Evolutionary conservation across 2,329 filamentous ascomycete genomes (phyloP), one percentile per base, ranked within the genome.

Genomic region (Fusarium protoensiforme): DNA sequence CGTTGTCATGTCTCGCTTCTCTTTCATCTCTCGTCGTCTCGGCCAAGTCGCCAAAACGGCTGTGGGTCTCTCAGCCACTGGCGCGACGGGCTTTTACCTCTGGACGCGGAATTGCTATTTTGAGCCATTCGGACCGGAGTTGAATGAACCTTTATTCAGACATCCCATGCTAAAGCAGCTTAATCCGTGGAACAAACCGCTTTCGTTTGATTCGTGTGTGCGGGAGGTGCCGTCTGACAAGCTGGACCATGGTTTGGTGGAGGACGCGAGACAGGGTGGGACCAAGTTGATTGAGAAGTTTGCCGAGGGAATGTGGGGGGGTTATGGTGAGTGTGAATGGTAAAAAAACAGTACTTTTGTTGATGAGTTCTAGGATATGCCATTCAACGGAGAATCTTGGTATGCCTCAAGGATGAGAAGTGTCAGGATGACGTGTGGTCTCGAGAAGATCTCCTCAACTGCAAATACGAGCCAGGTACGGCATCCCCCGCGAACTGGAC

Each of bases 141-240:
- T 66, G 14, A 48, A 64, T 1, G 48, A n/a, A 14, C 51, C 70
- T 0, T 29, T 76, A 1, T 76, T 75, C 13, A 22, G 18, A 1
- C 71, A 77, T 36, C 51, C 75, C 0, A 18, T 75, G 1, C 29
- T 77, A 2, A 70, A 64, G 29, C 53, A 73, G 20, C 68, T 64
- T 0, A 77, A 77, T 18, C 75, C 73, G 1, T 72, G 71, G 64
- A 68, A 77, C 8, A 77, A 77, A 10, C 71, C 75, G 0, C 54
- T 43, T 0, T 73, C 71, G 1, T 41, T 68, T 7, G 75, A 77
- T 22, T 77, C 70, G 1, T 75, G 73, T 2, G 73, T 77, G 9
- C 65, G 71, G 3, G 67, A 62, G 5, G 63, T 76, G 1, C 51
- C 71, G 1, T 72, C 75, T 6, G 36, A 60, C 0, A 56, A 62